A percentile compares a stretch with the other conserved stretches of the same genome.
Conservation (phyloP, 2,329 filamentous ascomycete genomes). For the Venturia nashicola region DNA sequence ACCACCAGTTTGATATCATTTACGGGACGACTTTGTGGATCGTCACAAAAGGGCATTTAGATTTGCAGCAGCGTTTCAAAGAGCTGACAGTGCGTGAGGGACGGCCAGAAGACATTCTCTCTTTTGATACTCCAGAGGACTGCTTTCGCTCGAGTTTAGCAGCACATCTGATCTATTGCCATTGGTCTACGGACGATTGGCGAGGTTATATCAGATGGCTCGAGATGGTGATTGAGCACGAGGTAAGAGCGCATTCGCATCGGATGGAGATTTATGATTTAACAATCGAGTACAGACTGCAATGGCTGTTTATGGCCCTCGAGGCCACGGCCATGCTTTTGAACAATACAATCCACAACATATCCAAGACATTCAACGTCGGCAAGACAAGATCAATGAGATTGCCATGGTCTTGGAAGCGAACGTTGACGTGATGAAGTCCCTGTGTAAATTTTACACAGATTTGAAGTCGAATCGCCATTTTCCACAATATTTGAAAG, state of each 20-base stretch:
- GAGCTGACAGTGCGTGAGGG: constrained; percentile 21
- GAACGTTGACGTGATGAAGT: constrained; percentile 25
- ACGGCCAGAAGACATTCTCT: constrained; percentile 19
- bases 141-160: constrained; percentile 26
- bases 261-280: no score
- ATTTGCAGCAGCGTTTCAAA: constrained; percentile 16
- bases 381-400: constrained; percentile 26
- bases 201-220: constrained; percentile 29
- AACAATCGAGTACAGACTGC: no score
- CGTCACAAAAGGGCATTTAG: constrained; percentile 23
- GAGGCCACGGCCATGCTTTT: background rate
- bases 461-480: constrained; percentile 12
- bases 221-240: constrained; percentile 22
- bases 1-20: constrained; percentile 29
- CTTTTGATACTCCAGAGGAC: constrained; percentile 18
- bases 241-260: constrained; percentile 15
- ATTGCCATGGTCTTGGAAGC: constrained; percentile 25
- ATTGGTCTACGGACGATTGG: constrained; percentile 33
- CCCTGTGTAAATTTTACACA: constrained; percentile 15
- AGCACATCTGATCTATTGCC: constrained; percentile 25
- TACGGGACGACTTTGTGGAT: constrained; percentile 29
- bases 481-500: constrained; percentile 13
- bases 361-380: constrained; percentile 21
- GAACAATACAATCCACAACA: constrained; percentile 15
- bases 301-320: background rate